Base-by-base conservation (phyloP, 352 stramenopile species). In the Phytophthora sp. region DNA sequence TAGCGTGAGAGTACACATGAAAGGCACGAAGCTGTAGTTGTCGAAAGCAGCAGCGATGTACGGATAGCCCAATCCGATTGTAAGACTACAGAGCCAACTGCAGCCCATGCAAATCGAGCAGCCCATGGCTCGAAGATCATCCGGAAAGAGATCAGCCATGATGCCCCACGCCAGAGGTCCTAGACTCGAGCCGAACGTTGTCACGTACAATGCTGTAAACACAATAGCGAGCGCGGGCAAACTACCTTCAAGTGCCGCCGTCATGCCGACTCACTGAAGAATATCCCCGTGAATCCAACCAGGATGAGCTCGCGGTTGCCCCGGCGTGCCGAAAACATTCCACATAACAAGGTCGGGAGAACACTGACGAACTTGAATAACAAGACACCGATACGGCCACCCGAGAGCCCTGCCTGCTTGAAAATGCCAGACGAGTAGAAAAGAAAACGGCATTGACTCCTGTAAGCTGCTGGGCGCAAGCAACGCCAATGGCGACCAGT, bases 381-480 rank as follows among this genome's bases (percentile, higher is more conserved):
- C 21, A 89, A 21, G 16, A 73, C 86, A 45, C 81, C 84, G 18
- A 90, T 50, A 33, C 84, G 84, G 38, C 71, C 67, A 49, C 90
- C 84, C 0, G 63, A 49, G 36, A 92, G 76, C 6, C 83, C 83
- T 7, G 81, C 80, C 27, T 81, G 62, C 24, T 75, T 82, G 53
- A 90, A 92, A 16, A 90, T 69, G 3, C 63, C 63, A 16, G 77
- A 88, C 23, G 84, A 90, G 62, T 92, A 92, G 53, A 88, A n/a
- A n/a, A 83, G 60, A 89, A 90, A 11, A 90, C 76, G 30, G 78
- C 84, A 49, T 88, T 92, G 70, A 92, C 75, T 21, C 80, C 83
- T 1, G 77, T 84, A 36, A 91, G 73, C 46, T 90, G 83, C 46
- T 89, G 79, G 3, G 73, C 60, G 11, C 65, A 58, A 4, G 71